Percentiles rank a stretch among this genome's conserved stretches.
These are phyloP conservation scores for Aspergillus flavus DNA, from an alignment of 2,329 filamentous ascomycete species.

Conservation along the genomic window DNA sequence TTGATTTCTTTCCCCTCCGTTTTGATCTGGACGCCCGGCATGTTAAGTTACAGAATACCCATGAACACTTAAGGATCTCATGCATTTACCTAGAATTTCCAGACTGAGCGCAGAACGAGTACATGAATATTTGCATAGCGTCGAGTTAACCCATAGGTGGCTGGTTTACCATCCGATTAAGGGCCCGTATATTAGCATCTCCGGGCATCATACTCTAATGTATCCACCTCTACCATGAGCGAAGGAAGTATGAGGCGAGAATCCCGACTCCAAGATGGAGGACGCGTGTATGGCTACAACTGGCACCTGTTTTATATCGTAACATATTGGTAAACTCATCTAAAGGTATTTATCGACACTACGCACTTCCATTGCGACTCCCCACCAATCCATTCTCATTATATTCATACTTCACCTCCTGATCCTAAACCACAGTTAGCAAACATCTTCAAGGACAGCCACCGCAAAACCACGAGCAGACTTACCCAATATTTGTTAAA, in stretches of 20 bases:
- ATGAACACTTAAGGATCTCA: neutral
- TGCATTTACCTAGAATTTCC: neutral
- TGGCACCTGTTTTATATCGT: no score
- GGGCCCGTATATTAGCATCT: no score
- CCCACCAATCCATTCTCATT: conserved; percentile 13
- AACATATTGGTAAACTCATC: no score
- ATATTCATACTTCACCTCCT: conserved; percentile 26
- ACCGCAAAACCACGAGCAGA: neutral
- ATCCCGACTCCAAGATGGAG: no score
- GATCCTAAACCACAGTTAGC: conserved; percentile 28
- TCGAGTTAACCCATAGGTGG: neutral
- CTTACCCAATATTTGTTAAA: conserved; percentile 49
- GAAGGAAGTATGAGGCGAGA: no score
- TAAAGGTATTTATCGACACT: neutral
- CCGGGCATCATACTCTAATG: no score
- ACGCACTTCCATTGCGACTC: neutral
- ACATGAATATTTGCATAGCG: no score
- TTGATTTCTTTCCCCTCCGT: neutral
- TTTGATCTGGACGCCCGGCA: neutral
- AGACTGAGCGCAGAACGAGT: no score
- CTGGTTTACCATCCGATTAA: no score
- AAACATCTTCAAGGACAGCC: conserved; percentile 3
- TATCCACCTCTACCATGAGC: no score
- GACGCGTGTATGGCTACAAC: no score
- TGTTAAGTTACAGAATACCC: neutral